Conservation (phyloP, 768 basidiomycete species). For the Suillus variegatus region DNA sequence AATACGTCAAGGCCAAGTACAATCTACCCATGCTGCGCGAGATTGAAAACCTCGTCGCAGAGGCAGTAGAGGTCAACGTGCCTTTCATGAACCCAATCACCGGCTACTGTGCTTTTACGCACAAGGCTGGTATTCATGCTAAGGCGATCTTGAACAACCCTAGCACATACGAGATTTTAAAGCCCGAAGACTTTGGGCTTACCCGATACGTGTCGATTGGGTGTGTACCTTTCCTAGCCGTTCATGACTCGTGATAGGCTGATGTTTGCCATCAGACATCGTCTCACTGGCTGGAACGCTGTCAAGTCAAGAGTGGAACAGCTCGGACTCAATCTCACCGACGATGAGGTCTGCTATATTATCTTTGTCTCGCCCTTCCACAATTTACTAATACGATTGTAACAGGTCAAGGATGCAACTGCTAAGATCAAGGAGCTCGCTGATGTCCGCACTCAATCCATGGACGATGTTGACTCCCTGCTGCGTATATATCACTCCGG, state of each 20-base stretch:
- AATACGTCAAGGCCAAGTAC: slow-evolving; percentile 99
- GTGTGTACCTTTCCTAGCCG: slow-evolving; percentile 38
- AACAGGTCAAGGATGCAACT: slow-evolving; percentile 94
- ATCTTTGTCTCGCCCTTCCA: neutral
- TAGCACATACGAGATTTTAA: slow-evolving; percentile 97
- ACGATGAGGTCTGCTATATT: slow-evolving; percentile 66
- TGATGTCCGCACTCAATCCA: slow-evolving; percentile 96
- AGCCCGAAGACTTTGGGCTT: slow-evolving; percentile 98
- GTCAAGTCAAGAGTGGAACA: slow-evolving; percentile 99
- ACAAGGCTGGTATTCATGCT: slow-evolving; percentile 99
- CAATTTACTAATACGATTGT: slow-evolving; percentile 7
- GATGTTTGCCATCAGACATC: slow-evolving; percentile 53
- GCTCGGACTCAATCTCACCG: slow-evolving; percentile 83
- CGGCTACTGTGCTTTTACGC: slow-evolving; percentile 99
- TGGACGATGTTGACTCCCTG: slow-evolving; percentile 98
- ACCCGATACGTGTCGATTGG: slow-evolving; percentile 98
- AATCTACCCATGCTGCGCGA: slow-evolving; percentile 97
- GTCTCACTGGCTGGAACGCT: slow-evolving; percentile 98
- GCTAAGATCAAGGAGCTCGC: slow-evolving; percentile 99
- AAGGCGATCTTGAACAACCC: slow-evolving; percentile 99
- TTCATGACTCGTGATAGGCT: neutral
- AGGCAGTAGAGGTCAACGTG: slow-evolving; percentile 96
- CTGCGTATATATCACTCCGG: slow-evolving; percentile 95
- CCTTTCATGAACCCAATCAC: slow-evolving; percentile 97
- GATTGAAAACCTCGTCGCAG: slow-evolving; percentile 97